Percentiles rank a stretch among this genome's conserved stretches.
Evolutionary conservation across 768 basidiomycete genomes (phyloP).

Genomic region (Galerina sulciceps): DNA sequence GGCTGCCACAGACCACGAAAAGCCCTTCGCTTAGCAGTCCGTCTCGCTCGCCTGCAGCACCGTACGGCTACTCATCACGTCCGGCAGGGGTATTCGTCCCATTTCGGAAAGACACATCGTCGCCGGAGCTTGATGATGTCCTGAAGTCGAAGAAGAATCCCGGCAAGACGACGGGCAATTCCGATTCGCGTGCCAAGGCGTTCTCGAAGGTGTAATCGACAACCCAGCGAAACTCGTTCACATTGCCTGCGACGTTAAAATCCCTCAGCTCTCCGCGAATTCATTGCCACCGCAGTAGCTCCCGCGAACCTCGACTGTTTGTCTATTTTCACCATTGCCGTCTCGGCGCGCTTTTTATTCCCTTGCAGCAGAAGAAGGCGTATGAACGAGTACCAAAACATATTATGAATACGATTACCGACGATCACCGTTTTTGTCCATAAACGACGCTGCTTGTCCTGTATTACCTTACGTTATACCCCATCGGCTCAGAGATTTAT

Average conservation of each 20-base stretch:
- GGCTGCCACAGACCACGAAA: constrained; percentile 1
- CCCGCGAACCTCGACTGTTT: neutral
- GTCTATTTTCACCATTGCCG: neutral
- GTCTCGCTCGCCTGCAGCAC: constrained; percentile 6
- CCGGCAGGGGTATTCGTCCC: constrained; percentile 17
- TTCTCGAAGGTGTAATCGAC: neutral
- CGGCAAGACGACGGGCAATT: neutral
- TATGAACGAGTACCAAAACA: neutral
- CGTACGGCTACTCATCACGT: constrained; percentile 7
- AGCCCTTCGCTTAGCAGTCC: neutral
- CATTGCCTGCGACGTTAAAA: constrained; percentile 4
- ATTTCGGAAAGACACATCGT: constrained; percentile 20
- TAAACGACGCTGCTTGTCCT: neutral
- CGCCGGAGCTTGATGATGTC: constrained; percentile 21
- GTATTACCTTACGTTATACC: neutral
- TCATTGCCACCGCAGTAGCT: neutral
- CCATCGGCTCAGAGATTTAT: neutral
- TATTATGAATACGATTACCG: neutral
- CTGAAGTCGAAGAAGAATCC: constrained; percentile 17
- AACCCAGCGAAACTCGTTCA: constrained; percentile 7
- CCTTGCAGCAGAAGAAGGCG: neutral
- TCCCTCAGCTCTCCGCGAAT: neutral
- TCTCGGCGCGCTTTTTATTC: neutral
- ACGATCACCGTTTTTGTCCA: neutral
- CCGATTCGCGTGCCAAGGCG: neutral